Base-by-base conservation (phyloP, 192 early-diverging fungal species). In the Gamsiella multidivaricata region DNA sequence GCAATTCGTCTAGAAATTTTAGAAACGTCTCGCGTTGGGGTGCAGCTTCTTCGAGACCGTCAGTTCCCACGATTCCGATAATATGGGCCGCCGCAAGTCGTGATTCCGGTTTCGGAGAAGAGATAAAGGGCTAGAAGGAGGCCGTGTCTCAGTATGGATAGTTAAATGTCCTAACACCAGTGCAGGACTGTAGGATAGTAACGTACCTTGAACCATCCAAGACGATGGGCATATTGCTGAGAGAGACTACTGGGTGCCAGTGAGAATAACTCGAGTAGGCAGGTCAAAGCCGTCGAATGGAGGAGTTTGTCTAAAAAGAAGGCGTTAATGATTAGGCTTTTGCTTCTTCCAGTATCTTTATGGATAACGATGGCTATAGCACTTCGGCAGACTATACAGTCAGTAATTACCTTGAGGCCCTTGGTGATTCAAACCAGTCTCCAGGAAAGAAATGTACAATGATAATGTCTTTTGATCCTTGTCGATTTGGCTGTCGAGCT, bases 21-120 rank as follows among this genome's bases (percentile, higher is more conserved):
- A 54, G 47, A 46, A 90, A 78, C n/a, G 49, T 28, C 14, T 57
- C 45, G 5, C 65, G 52, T 31, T 83, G 66, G 20, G 57, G 79
- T 1, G 47, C 64, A n/a, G 56, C 47, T 18, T 52, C 60, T 6
- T 78, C 80, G 26, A 88, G 32, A 17, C 86, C 80, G 22, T 84
- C 86, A 32, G 91, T 93, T 18, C 85, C 81, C 8, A 94, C 82
- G n/a, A 94, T 87, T 32, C 91, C 93, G 31, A 94, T 82, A 12
- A 93, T 83, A 55, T 90, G 89, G 0, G 90, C 88, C 80, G 91
- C 91, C 22, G 85, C 79, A 10, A 53, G 69, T 43, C 92, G 79
- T 4, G 93, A 88, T 45, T 94, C 93, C 8, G 82, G 45, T 51
- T 90, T 91, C 9, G 83, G 63, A 0, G 89, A 88, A 0, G 70